Conservation (phyloP, 2,329 filamentous ascomycete species). For the Fusarium paranaense region DNA sequence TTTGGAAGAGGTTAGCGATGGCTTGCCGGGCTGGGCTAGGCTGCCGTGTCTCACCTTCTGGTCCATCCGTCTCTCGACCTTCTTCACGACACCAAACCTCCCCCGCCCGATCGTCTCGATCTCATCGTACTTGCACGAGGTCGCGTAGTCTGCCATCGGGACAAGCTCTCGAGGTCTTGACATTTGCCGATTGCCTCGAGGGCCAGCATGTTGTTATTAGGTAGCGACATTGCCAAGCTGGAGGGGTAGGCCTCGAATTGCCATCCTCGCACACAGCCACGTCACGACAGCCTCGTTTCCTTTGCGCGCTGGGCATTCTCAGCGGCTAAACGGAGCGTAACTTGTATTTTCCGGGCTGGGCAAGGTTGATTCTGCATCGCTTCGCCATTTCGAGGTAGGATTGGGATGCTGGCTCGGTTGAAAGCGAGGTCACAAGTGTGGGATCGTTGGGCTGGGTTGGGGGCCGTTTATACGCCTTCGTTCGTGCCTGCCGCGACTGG, state of each 20-base stretch:
- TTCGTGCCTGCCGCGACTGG: neutral
- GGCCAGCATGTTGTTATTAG: neutral
- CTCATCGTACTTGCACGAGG: neutral
- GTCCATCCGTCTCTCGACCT: neutral
- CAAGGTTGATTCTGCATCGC: neutral
- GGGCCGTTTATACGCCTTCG: neutral
- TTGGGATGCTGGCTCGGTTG: neutral
- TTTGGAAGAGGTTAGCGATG: neutral
- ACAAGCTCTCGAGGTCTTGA: neutral
- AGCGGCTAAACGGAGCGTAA: neutral
- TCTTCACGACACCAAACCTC: neutral
- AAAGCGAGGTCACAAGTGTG: neutral
- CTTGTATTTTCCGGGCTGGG: neutral
- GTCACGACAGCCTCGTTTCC: neutral
- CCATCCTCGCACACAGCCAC: neutral
- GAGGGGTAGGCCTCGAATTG: neutral
- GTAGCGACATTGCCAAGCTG: neutral
- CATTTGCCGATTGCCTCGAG: neutral
- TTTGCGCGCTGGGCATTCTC: neutral
- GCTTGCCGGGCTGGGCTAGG: neutral
- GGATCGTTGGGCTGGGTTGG: neutral
- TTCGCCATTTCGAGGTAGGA: neutral
- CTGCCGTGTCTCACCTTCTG: neutral
- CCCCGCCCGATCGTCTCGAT: neutral
- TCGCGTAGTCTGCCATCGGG: neutral